These are phyloP conservation scores for Scheffersomyces illinoinensis DNA, from an alignment of 1,139 yeast genomes.

Conservation along the genomic window DNA sequence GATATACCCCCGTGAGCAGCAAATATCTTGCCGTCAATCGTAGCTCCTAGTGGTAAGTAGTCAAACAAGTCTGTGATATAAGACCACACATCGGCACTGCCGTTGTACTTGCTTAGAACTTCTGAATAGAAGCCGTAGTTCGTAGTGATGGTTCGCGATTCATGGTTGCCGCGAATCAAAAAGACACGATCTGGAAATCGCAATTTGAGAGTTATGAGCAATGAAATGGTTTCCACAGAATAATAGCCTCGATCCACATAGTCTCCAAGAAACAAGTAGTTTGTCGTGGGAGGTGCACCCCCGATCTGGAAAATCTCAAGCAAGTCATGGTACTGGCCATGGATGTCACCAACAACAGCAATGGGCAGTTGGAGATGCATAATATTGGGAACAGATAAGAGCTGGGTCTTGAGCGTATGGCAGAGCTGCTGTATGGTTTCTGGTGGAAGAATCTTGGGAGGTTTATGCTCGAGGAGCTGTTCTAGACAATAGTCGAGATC, in stretches of 20 bases:
- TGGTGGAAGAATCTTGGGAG: slow-evolving; percentile 46
- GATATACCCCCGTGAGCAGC: slow-evolving; percentile 97
- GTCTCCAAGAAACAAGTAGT: slow-evolving; percentile 89
- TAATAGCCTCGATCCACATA: slow-evolving; percentile 89
- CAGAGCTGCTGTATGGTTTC: slow-evolving; percentile 44
- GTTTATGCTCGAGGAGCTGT: slow-evolving; percentile 43
- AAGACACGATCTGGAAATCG: slow-evolving; percentile 83
- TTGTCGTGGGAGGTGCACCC: slow-evolving; percentile 90
- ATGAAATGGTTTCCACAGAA: slow-evolving; percentile 86
- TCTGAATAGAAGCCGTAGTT: slow-evolving; percentile 96
- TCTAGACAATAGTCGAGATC: slow-evolving; percentile 49
- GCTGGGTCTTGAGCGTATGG: slow-evolving; percentile 42
- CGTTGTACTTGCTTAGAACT: slow-evolving; percentile 82
- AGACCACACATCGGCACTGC: slow-evolving; percentile 79
- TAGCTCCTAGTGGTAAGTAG: slow-evolving; percentile 84
- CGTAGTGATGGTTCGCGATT: slow-evolving; percentile 92
- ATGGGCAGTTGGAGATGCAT: slow-evolving; percentile 83
- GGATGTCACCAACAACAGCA: slow-evolving; percentile 98
- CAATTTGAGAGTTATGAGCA: slow-evolving; percentile 79
- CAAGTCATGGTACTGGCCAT: slow-evolving; percentile 94
- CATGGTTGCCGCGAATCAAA: slow-evolving; percentile 91
- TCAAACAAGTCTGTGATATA: slow-evolving; percentile 92
- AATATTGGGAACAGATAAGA: slow-evolving; percentile 59
- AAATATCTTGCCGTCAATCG: slow-evolving; percentile 89
- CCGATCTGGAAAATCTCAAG: slow-evolving; percentile 91